Evolutionary conservation across 768 basidiomycete species (phyloP), one percentile per base, ranked within the genome.

Genomic region (Zangia roseola): DNA sequence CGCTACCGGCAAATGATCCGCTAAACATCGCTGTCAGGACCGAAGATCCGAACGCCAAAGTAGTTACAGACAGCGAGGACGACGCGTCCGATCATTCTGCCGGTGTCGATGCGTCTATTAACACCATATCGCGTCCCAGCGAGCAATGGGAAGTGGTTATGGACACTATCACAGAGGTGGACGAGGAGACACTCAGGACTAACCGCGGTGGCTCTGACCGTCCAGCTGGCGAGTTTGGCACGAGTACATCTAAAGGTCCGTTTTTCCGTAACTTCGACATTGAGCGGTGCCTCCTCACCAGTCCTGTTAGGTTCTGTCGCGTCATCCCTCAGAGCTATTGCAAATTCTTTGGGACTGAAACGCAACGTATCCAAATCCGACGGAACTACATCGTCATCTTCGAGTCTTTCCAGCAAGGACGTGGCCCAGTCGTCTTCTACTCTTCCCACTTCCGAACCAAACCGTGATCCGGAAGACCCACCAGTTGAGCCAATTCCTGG

Each of bases 81-180:
- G 66, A 68, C 46, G 55, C 52, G 21, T 63, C 70, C 4, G 62
- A 45, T 26, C 26, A 67, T 41, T 55, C 62, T 20, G 36, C 24
- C 13, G 57, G 54, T 35, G 45, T 45, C n/a, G 41, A 49, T 23
- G 23, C 46, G 39, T 45, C 53, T 0, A 40, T 14, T 52, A 17
- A 39, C 53, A 47, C 65, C 33, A 60, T 72, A 50, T 70, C 81
- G 10, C 76, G 86, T 36, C 85, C 86, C 0, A 88, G 87, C 59
- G 86, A 88, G 58, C 84, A 86, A 57, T 91, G 91, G 88, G 87
- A 89, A 61, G 71, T 91, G 50, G 80, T 91, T n/a, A 90, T 91
- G 83, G 89, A 91, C 45, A 80, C 81, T 50, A 91, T 87, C 31
- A 72, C 79, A 43, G 88, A 91, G 49, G 66, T 74, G 16, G 84